Base-by-base conservation (phyloP, 1,284 basidiomycete genomes). In the Tausonia pullulans region DNA sequence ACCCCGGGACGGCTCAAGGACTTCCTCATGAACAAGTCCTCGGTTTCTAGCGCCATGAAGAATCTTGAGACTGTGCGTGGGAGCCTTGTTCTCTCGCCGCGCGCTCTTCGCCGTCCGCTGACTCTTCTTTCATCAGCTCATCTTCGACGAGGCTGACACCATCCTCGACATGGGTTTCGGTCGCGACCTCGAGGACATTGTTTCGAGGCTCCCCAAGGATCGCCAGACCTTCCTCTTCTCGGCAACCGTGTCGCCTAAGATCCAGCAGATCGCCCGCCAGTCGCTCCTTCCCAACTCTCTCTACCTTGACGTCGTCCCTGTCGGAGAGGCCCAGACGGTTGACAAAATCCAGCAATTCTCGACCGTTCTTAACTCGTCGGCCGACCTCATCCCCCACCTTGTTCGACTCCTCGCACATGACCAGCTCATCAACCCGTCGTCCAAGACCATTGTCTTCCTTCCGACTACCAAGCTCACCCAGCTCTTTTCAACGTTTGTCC, bases 131-230 rank as follows among this genome's bases (percentile, higher is more conserved):
- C 51, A 60, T 49, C 71, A 90, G 85, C 81, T 98, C 64, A 81
- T 98, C 67, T 80, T 98, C 62, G 95, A 98, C 73, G 95, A 98
- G 77, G 93, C 93, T 9, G 96, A 98, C 75, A 95, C 90, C 0
- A 81, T 98, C 11, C 81, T 98, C 53, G 93, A 97, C 69, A 90
- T 97, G 87, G 95, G 95, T 69, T 98, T 98, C 84, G 83, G 88
- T 8, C 84, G 88, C 56, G 93, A 96, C 69, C 85, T 98, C 56
- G 83, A 90, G 50, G 82, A 81, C 1, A 93, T 98, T 71, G 78
- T 83, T 46, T 71, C 79, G 2, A 81, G 81, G 69, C 79, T 98
- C n/a, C 89, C 90, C 14, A 77, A 79, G 46, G 75, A 85, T 64
- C 84, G 94, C 27, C 90, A 94, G 74, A 98, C 93, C 0, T 88